These are phyloP conservation scores for Ambrosia trifida DNA, from an alignment of 129 eudicot species.

Conservation along the genomic window DNA sequence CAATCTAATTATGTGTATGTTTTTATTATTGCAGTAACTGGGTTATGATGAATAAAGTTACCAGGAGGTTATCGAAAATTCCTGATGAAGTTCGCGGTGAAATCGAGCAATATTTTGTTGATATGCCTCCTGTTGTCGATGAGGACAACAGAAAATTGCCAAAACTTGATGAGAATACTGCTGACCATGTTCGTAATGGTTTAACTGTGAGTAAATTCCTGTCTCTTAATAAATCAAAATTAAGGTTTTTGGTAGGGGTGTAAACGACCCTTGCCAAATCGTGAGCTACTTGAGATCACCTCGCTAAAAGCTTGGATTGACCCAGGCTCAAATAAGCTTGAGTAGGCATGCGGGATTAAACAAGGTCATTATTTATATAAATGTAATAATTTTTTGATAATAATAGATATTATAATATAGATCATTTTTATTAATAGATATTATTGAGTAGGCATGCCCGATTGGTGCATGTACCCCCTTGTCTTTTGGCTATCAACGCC, in stretches of 20 bases:
- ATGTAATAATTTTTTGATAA: too few relatives aligned
- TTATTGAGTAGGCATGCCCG: too few relatives aligned
- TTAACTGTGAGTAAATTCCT: constrained; percentile 64
- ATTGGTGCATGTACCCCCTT: too few relatives aligned
- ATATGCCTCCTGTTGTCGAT: constrained; percentile 79
- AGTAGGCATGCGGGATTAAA: too few relatives aligned
- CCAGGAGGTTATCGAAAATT: constrained; percentile 79
- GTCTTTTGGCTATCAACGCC: too few relatives aligned
- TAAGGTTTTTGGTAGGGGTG: not conserved
- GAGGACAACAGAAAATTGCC: constrained; percentile 80
- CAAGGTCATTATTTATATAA: too few relatives aligned
- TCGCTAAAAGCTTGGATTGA: not conserved
- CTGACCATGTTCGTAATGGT: constrained; percentile 68
- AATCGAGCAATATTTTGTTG: constrained; percentile 70
- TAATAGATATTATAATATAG: too few relatives aligned
- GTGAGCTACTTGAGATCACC: too few relatives aligned
- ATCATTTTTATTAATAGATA: too few relatives aligned
- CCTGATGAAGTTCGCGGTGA: constrained; percentile 97
- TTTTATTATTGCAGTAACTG: constrained; percentile 54
- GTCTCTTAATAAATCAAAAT: not conserved
- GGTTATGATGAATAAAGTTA: constrained; percentile 97
- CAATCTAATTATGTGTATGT: not conserved
- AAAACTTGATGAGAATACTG: constrained; percentile 79
- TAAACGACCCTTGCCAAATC: too few relatives aligned
- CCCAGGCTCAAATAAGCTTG: too few relatives aligned